Evolutionary conservation across 495 filamentous ascomycete genomes (phyloP).

Genomic region (Neurospora sp.): DNA sequence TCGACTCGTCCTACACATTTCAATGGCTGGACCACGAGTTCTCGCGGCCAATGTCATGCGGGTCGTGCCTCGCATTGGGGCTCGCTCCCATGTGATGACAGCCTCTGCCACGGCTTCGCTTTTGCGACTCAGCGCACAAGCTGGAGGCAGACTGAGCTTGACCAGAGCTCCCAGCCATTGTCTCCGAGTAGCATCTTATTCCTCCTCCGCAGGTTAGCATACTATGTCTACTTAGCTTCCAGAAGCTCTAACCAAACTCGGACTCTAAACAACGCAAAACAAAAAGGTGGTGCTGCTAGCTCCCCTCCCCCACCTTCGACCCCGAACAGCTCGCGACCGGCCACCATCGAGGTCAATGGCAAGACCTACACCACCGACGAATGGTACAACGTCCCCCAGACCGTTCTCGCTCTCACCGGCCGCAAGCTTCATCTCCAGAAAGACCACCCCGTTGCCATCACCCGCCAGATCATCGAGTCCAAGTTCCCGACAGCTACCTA

Average conservation of each 20-base stretch:
- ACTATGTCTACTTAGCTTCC: background rate
- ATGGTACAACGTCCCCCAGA: conserved; percentile 77
- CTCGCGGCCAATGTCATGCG: conserved; percentile 3
- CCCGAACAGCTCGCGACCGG: background rate
- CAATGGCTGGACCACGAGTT: conserved; percentile 11
- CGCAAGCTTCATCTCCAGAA: conserved; percentile 75
- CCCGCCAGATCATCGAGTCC: conserved; percentile 83
- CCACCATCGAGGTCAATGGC: conserved; percentile 42
- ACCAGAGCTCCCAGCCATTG: background rate
- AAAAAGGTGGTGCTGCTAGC: background rate
- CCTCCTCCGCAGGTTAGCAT: background rate
- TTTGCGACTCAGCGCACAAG: background rate
- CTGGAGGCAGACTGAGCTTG: conserved; percentile 1
- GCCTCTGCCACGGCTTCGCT: background rate
- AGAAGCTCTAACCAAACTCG: background rate
- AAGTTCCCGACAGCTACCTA: conserved; percentile 66
- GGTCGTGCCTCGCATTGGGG: background rate
- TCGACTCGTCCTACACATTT: background rate
- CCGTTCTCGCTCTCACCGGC: conserved; percentile 60
- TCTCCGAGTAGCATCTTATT: conserved; percentile 12
- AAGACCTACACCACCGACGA: conserved; percentile 56
- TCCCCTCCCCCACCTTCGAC: background rate
- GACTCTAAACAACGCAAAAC: background rate
- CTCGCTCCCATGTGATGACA: background rate
- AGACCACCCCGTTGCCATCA: conserved; percentile 85